Percentiles rank a stretch among this genome's conserved stretches.
phyloP scores from a whole-genome alignment of 352 stramenopile species.

The Globisporangium heterothallicum region DNA sequence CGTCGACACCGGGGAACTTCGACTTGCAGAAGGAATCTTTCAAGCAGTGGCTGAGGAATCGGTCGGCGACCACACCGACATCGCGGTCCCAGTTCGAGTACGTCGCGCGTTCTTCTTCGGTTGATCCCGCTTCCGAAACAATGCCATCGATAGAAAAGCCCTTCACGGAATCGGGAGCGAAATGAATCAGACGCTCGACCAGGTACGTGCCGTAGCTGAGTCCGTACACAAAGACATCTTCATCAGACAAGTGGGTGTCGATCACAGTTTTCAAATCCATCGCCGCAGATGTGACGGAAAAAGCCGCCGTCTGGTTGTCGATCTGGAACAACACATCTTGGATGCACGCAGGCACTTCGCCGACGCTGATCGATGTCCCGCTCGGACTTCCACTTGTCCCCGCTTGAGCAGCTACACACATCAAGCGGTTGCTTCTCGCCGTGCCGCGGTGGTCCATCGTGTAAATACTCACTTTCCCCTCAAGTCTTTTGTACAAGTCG shows the following conservation, averaged over 20 bases:
- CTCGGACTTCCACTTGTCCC: slow-evolving; percentile 43
- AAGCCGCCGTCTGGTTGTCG: slow-evolving; percentile 62
- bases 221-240: slow-evolving; percentile 67
- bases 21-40: slow-evolving; percentile 50
- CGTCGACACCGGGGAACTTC: slow-evolving; percentile 50
- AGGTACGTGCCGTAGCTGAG: slow-evolving; percentile 77
- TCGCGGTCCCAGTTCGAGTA: slow-evolving; percentile 83
- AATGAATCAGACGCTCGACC: slow-evolving; percentile 55
- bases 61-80: slow-evolving; percentile 48
- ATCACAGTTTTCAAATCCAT: slow-evolving; percentile 60
- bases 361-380: slow-evolving; percentile 39
- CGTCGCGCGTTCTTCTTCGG: slow-evolving; percentile 50
- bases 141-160: slow-evolving; percentile 63
- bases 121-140: slow-evolving; percentile 48
- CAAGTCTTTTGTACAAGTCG: slow-evolving; percentile 43
- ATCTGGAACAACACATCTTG: slow-evolving; percentile 68
- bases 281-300: slow-evolving; percentile 67
- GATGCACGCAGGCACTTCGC: slow-evolving; percentile 62
- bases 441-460: slow-evolving; percentile 69
- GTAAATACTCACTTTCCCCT: slow-evolving; percentile 52
- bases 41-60: slow-evolving; percentile 54
- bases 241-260: slow-evolving; percentile 31
- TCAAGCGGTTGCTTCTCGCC: slow-evolving; percentile 45
- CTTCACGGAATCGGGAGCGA: slow-evolving; percentile 34
- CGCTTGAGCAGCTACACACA: slow-evolving; percentile 48